These are phyloP conservation scores for Alnus rubra DNA, from an alignment of 306 rosid species.

Conservation along the genomic window DNA sequence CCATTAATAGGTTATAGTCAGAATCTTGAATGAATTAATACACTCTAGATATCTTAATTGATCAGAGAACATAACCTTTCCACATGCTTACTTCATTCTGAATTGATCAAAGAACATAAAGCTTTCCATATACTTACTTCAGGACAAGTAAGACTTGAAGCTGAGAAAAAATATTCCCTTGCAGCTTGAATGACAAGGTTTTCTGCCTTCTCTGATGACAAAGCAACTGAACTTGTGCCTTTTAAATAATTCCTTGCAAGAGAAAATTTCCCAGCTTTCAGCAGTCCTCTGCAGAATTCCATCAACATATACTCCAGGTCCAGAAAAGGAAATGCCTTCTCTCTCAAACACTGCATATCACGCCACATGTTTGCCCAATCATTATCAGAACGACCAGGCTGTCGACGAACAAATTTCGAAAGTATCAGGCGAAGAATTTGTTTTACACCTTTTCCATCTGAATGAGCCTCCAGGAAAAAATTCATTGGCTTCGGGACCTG, in stretches of 20 bases:
- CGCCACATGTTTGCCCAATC: constrained; percentile 99
- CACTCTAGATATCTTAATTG: constrained; percentile 1
- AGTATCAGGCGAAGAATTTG: constrained; percentile 96
- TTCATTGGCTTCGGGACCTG: constrained; percentile 96
- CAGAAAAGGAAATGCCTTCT: constrained; percentile 86
- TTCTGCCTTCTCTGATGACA: constrained; percentile 92
- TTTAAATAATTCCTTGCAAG: constrained; percentile 92
- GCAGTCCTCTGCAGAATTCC: constrained; percentile 95
- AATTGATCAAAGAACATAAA: constrained; percentile 16
- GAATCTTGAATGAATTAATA: neutral
- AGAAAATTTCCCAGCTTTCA: constrained; percentile 96
- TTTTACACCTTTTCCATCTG: constrained; percentile 85
- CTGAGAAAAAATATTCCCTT: constrained; percentile 94
- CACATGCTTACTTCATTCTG: constrained; percentile 68
- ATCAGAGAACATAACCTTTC: constrained; percentile 13
- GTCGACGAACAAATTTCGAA: constrained; percentile 89
- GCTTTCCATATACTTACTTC: constrained; percentile 69
- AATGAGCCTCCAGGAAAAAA: constrained; percentile 69
- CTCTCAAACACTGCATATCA: constrained; percentile 87
- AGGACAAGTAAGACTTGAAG: constrained; percentile 86
- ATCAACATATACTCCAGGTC: constrained; percentile 81
- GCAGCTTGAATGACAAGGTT: constrained; percentile 97
- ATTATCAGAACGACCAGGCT: constrained; percentile 82
- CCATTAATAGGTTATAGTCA: neutral
- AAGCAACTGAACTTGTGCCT: constrained; percentile 92